A percentile compares a stretch with the other conserved stretches of the same genome.
These are phyloP conservation scores for Echites panduratus DNA, from an alignment of 257 asterid species.

Conservation along the genomic window DNA sequence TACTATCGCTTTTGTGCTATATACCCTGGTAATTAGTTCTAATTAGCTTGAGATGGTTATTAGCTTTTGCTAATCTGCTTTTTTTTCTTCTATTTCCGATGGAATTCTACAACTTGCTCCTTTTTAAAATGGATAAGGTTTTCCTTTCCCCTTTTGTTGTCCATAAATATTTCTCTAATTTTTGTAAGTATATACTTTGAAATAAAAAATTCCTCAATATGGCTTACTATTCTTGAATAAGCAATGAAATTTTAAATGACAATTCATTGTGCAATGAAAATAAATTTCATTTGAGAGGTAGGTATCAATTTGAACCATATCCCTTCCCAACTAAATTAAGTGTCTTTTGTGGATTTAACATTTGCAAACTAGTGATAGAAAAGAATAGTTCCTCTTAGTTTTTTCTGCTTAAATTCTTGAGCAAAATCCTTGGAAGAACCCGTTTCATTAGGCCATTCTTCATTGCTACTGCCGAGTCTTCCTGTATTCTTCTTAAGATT, in stretches of 20 bases:
- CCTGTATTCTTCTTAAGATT: neutral
- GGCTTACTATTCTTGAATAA: too few relatives aligned
- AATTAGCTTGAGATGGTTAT: neutral
- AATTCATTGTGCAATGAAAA: neutral
- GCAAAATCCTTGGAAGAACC: neutral
- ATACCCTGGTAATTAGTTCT: constrained; percentile 20
- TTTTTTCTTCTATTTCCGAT: neutral
- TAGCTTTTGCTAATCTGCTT: neutral
- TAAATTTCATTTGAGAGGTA: neutral
- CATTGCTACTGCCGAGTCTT: neutral
- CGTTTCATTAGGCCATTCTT: neutral
- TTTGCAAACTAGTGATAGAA: neutral
- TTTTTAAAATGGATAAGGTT: neutral
- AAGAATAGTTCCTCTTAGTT: too few relatives aligned
- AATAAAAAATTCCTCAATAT: too few relatives aligned
- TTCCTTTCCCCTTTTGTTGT: neutral
- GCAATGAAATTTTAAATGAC: neutral
- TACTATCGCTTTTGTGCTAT: constrained; percentile 18
- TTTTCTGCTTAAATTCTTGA: neutral
- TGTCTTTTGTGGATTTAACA: neutral
- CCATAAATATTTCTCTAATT: neutral
- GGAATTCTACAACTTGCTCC: neutral
- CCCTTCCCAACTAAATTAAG: neutral
- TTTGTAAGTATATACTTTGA: too few relatives aligned
- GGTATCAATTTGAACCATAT: neutral